Percentiles rank a stretch among this genome's conserved stretches.
These are phyloP conservation scores for Phellopilus nigrolimitatus DNA, from an alignment of 1,284 basidiomycete species.

Conservation along the genomic window DNA sequence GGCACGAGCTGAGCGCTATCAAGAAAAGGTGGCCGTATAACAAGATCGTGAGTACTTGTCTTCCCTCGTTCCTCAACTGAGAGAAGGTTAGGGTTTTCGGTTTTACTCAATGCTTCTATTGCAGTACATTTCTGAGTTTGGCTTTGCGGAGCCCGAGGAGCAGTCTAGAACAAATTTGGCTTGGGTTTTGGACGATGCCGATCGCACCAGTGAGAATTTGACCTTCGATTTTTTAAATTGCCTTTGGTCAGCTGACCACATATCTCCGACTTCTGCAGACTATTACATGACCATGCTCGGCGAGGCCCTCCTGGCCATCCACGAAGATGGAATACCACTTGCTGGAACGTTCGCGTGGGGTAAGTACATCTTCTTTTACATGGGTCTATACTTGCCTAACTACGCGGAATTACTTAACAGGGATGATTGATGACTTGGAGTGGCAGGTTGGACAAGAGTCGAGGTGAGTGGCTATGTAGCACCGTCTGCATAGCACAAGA, in stretches of 20 bases:
- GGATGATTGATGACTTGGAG: constrained; percentile 44
- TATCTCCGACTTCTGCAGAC: constrained; percentile 26
- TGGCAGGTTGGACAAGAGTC: constrained; percentile 36
- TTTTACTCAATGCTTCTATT: neutral
- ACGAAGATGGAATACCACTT: constrained; percentile 40
- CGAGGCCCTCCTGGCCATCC: constrained; percentile 38
- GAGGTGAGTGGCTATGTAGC: constrained; percentile 26
- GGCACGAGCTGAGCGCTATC: constrained; percentile 33
- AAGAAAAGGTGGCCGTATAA: constrained; percentile 40
- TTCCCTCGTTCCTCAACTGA: neutral
- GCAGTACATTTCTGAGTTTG: constrained; percentile 44
- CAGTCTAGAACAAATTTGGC: constrained; percentile 35
- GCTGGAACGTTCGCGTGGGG: constrained; percentile 42
- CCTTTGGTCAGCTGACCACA: constrained; percentile 1
- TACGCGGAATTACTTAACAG: constrained; percentile 23
- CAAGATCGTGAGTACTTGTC: constrained; percentile 34
- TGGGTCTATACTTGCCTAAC: constrained; percentile 19
- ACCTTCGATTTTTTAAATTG: neutral
- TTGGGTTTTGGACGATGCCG: constrained; percentile 41
- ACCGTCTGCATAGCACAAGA: too few species aligned
- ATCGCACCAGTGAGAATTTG: constrained; percentile 36
- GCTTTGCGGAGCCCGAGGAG: constrained; percentile 41
- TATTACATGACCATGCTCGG: constrained; percentile 42
- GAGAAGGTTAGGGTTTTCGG: neutral
- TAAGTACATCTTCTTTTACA: constrained; percentile 23